A percentile compares a stretch with the other conserved stretches of the same genome.
Conservation (phyloP, 2,329 filamentous ascomycete species). For the Tolypocladium cylindrosporum region DNA sequence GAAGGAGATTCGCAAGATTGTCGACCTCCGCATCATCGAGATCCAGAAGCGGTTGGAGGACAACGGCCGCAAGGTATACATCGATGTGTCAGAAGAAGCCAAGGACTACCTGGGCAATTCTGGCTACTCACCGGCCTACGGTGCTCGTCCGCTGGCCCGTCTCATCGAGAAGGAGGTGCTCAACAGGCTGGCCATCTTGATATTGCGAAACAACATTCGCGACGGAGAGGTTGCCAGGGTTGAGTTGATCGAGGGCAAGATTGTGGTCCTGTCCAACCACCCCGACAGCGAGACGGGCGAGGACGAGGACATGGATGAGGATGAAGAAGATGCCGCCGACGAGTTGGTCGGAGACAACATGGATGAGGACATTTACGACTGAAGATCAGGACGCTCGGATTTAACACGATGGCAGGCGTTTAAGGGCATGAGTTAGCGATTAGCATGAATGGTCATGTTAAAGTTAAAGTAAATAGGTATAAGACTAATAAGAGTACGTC, state of each 20-base stretch:
- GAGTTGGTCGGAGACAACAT: constrained; percentile 53
- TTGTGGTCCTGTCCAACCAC: constrained; percentile 79
- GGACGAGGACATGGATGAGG: constrained; percentile 63
- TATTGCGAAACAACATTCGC: constrained; percentile 72
- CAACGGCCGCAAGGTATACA: constrained; percentile 78
- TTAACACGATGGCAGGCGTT: not conserved
- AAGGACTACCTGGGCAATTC: constrained; percentile 87
- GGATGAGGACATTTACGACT: constrained; percentile 47
- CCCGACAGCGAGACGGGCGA: constrained; percentile 47
- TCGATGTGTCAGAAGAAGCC: constrained; percentile 73
- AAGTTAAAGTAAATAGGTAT: not conserved
- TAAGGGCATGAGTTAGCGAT: not conserved
- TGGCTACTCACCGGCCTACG: constrained; percentile 92
- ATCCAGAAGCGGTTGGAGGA: constrained; percentile 83
- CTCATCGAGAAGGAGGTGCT: constrained; percentile 97
- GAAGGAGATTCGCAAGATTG: constrained; percentile 86
- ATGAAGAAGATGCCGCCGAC: constrained; percentile 62
- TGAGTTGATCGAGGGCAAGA: constrained; percentile 67
- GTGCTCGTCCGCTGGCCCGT: constrained; percentile 76
- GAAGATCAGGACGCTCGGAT: constrained; percentile 2
- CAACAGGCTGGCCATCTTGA: constrained; percentile 84
- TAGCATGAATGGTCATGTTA: not conserved
- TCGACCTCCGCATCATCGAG: constrained; percentile 78
- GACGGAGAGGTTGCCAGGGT: constrained; percentile 81
- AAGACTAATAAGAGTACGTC: not conserved